Conservation (phyloP, 2,329 filamentous ascomycete genomes). For the Ophiostoma angusticollis region DNA sequence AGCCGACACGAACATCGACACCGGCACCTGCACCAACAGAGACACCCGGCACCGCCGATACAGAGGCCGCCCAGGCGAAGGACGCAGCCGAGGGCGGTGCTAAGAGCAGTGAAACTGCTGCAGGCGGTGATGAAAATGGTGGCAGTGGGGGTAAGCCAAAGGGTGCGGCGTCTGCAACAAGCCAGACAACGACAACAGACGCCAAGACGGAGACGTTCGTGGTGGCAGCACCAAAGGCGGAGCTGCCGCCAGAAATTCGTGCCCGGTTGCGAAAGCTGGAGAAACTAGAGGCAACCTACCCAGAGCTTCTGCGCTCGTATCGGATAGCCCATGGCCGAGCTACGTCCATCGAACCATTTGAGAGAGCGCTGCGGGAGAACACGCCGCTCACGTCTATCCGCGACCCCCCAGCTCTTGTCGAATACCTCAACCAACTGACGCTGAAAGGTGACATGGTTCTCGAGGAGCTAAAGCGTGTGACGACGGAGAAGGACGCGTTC, state of each 20-base stretch:
- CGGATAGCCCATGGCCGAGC: slow-evolving; percentile 79
- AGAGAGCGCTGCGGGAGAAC: slow-evolving; percentile 79
- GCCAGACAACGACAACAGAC: background rate
- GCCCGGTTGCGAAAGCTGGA: slow-evolving; percentile 74
- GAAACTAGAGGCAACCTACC: slow-evolving; percentile 76
- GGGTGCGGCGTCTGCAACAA: background rate
- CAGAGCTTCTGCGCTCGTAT: slow-evolving; percentile 88
- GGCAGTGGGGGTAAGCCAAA: background rate
- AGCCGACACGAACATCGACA: slow-evolving; percentile 35
- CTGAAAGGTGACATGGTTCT: slow-evolving; percentile 84
- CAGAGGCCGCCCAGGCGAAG: background rate
- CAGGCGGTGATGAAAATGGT: background rate
- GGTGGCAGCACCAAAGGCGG: slow-evolving; percentile 22
- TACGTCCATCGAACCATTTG: slow-evolving; percentile 82
- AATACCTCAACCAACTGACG: slow-evolving; percentile 81
- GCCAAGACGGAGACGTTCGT: background rate
- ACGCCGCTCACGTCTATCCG: slow-evolving; percentile 81
- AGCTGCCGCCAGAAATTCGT: slow-evolving; percentile 62
- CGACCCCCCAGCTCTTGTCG: slow-evolving; percentile 71
- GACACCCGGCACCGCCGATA: slow-evolving; percentile 2
- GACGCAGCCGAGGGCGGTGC: background rate
- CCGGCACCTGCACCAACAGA: slow-evolving; percentile 4
- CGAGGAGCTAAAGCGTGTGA: slow-evolving; percentile 81
- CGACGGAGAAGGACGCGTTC: slow-evolving; percentile 64
- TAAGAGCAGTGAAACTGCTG: background rate